phyloP scores from a whole-genome alignment of 306 rosid genomes.

The Prunus mira region DNA sequence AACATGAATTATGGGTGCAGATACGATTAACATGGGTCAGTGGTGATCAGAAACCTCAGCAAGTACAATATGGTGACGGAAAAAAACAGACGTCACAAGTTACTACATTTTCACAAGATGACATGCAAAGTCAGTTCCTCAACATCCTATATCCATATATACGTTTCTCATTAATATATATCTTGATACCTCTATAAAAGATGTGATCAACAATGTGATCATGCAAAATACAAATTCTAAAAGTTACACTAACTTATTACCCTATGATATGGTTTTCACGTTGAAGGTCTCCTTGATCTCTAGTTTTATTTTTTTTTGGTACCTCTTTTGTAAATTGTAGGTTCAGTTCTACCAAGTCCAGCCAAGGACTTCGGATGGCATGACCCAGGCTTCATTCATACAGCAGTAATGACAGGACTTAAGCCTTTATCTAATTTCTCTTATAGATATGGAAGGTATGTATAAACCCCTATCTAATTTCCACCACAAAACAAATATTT shows the following conservation, averaged over 20 bases:
- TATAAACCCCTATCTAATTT: background rate
- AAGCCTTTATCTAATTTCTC: slow-evolving; percentile 56
- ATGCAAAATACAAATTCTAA: no score
- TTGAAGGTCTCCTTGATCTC: background rate
- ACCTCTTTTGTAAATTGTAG: slow-evolving; percentile 30
- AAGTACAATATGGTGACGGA: slow-evolving; percentile 58
- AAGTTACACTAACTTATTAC: no score
- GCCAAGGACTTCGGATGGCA: slow-evolving; percentile 97
- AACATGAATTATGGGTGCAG: slow-evolving; percentile 25
- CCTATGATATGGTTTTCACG: background rate
- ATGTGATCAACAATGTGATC: background rate
- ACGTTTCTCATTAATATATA: background rate
- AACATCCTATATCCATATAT: background rate
- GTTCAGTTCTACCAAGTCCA: slow-evolving; percentile 52
- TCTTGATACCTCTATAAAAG: background rate
- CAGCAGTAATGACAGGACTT: slow-evolving; percentile 79
- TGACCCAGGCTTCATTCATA: slow-evolving; percentile 89
- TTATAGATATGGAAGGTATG: slow-evolving; percentile 82
- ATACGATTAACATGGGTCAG: slow-evolving; percentile 92
- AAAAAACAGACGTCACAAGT: slow-evolving; percentile 48
- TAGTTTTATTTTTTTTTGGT: background rate
- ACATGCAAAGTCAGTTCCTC: slow-evolving; percentile 77
- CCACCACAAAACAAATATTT: no score
- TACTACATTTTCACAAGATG: slow-evolving; percentile 59
- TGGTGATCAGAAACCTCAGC: slow-evolving; percentile 65